Conservation (phyloP, 2,329 filamentous ascomycete species). For the Arachnomyces sp. region DNA sequence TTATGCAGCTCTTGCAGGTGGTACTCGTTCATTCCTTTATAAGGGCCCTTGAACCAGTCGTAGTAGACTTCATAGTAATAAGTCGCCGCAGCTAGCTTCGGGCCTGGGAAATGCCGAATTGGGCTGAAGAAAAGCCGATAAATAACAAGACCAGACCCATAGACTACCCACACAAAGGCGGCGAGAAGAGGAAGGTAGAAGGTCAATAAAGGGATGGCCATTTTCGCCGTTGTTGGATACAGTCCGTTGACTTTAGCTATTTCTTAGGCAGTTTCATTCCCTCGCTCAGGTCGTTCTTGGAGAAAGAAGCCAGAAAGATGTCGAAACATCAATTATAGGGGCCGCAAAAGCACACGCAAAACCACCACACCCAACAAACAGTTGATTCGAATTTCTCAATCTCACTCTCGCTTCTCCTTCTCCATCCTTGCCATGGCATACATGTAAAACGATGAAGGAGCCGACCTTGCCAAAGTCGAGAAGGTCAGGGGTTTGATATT, state of each 20-base stretch:
- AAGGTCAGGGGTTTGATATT: too few species aligned
- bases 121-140: conserved; percentile 4
- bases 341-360: too few species aligned
- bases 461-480: too few species aligned
- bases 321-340: too few species aligned
- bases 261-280: too few species aligned
- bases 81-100: conserved; percentile 13
- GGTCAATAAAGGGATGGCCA: not conserved
- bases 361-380: too few species aligned
- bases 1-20: conserved; percentile 1
- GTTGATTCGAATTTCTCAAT: too few species aligned
- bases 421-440: too few species aligned
- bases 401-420: too few species aligned
- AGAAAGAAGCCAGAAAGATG: too few species aligned
- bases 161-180: not conserved
- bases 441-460: too few species aligned
- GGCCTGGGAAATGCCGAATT: conserved; percentile 15
- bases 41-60: conserved; percentile 8
- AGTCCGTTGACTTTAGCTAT: not conserved
- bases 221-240: not conserved
- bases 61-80: conserved; percentile 17
- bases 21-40: not conserved
- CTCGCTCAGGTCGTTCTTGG: too few species aligned
- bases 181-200: not conserved
- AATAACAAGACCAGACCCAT: not conserved